Percentiles rank a stretch among this genome's conserved stretches.
phyloP scores from a whole-genome alignment of 2,329 filamentous ascomycete genomes.

The Pseudocercospora macadamiae region DNA sequence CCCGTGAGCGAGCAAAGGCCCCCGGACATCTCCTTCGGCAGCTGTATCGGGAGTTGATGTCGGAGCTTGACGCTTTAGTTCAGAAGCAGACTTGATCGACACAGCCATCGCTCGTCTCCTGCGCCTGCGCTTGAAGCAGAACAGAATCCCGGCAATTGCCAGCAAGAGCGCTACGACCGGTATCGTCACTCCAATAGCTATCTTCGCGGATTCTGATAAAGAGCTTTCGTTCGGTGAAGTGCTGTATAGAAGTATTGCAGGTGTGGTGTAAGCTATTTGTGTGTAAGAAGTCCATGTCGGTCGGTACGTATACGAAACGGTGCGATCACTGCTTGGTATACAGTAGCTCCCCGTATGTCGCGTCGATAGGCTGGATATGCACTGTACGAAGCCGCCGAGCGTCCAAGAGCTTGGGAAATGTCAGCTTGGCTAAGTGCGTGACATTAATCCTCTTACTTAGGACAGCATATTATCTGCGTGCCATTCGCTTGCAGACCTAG shows the following conservation, averaged over 20 bases:
- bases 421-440: not conserved
- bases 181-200: conserved; percentile 5
- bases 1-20: not conserved
- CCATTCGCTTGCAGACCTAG: conserved; percentile 4
- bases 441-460: not conserved
- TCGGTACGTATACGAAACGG: not conserved
- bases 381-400: conserved; percentile 6
- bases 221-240: not conserved
- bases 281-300: not conserved
- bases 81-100: not conserved
- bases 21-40: not conserved
- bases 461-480: conserved; percentile 11
- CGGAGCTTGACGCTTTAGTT: not conserved
- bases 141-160: not conserved
- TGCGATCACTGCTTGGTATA: not conserved
- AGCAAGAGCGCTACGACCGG: conserved; percentile 6
- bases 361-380: not conserved
- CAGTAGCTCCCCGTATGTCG: not conserved
- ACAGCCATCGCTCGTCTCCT: not conserved
- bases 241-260: conserved; percentile 8
- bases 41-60: not conserved
- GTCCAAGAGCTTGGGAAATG: conserved; percentile 1
- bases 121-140: conserved; percentile 9
- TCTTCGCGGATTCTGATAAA: conserved; percentile 1
- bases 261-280: conserved; percentile 12